Percentiles rank a stretch among this genome's conserved stretches.
These are phyloP conservation scores for Fusarium equiseti DNA, from an alignment of 2,329 filamentous ascomycete genomes.

Conservation along the genomic window DNA sequence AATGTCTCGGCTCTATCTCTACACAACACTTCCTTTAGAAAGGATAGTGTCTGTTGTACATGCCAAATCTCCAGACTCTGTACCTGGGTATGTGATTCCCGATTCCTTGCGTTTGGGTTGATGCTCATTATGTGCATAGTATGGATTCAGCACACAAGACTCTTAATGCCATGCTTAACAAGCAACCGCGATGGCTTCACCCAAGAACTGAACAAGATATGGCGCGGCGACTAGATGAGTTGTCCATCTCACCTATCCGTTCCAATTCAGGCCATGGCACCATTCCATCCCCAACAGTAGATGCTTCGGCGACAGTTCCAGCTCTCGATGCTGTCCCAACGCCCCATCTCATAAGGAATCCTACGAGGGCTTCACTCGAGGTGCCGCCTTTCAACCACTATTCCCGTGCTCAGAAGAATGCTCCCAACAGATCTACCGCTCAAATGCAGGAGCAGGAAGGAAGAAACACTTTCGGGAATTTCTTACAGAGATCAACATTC, in stretches of 20 bases:
- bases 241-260: constrained; percentile 55
- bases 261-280: constrained; percentile 40
- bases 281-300: constrained; percentile 22
- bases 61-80: constrained; percentile 55
- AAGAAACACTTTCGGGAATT: constrained; percentile 40
- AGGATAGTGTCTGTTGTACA: constrained; percentile 64
- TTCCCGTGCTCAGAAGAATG: constrained; percentile 11
- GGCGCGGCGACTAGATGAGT: constrained; percentile 61
- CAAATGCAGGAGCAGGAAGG: constrained; percentile 23
- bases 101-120: not conserved
- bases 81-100: constrained; percentile 59
- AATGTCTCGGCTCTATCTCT: constrained; percentile 68
- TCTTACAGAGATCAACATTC: constrained; percentile 52
- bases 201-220: constrained; percentile 65
- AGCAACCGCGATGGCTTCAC: constrained; percentile 69
- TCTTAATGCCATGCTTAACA: constrained; percentile 67
- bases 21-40: constrained; percentile 64
- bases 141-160: constrained; percentile 71
- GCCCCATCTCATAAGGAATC: constrained; percentile 24
- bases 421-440: not conserved
- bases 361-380: constrained; percentile 26
- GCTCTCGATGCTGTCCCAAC: constrained; percentile 35
- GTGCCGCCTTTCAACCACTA: constrained; percentile 44
- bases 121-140: constrained; percentile 49
- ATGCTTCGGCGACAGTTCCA: constrained; percentile 28